Evolutionary conservation across 768 basidiomycete species (phyloP).

Genomic region (Mycena pura): DNA sequence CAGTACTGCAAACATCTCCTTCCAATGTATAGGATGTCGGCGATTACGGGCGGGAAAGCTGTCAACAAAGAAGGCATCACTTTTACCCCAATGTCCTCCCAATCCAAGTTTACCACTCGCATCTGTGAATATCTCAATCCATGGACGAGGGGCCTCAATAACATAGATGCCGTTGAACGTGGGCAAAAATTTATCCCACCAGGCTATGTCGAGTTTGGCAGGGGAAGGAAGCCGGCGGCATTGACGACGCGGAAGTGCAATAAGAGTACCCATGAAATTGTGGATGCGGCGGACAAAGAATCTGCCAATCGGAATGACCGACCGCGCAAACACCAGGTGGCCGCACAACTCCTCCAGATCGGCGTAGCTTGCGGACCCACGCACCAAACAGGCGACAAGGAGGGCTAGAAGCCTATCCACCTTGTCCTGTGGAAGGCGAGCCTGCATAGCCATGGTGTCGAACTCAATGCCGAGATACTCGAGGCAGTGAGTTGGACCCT

Average conservation of each 20-base stretch:
- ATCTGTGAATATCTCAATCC: neutral
- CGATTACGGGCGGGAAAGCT: neutral
- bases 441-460: conserved; percentile 28
- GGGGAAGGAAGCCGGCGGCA: neutral
- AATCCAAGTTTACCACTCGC: neutral
- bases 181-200: neutral
- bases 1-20: neutral
- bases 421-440: conserved; percentile 26
- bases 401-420: conserved; percentile 19
- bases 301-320: neutral
- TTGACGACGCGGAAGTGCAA: neutral
- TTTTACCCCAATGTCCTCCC: neutral
- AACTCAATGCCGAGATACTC: conserved; percentile 30
- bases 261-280: neutral
- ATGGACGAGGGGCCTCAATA: neutral
- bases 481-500: conserved; percentile 17
- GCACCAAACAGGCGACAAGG: neutral
- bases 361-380: neutral
- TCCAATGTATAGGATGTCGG: neutral
- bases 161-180: neutral
- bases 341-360: conserved; percentile 24
- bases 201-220: neutral
- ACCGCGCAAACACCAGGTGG: neutral
- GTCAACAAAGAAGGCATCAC: neutral
- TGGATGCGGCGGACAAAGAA: neutral